phyloP scores from a whole-genome alignment of 257 asterid species.

The Haberlea rhodopensis region DNA sequence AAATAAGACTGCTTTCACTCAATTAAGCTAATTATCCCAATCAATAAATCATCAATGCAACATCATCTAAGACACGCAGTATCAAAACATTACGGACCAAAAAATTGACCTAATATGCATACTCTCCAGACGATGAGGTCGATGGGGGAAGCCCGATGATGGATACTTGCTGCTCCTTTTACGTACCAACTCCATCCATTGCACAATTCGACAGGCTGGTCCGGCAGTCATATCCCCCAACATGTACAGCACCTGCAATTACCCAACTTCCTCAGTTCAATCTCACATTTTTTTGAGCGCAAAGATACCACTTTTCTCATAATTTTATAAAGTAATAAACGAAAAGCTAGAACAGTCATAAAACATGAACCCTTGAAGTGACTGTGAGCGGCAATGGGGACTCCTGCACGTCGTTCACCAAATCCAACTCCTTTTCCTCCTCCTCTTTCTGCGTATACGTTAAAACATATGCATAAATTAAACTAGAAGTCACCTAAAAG shows the following conservation, averaged over 20 bases:
- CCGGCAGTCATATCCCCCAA: conserved; percentile 95
- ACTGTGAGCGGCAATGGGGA: conserved; percentile 90
- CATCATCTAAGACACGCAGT: background rate
- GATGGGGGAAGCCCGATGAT: conserved; percentile 85
- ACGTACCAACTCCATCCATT: conserved; percentile 99
- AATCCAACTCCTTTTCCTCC: conserved; percentile 71
- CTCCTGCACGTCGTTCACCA: conserved; percentile 64
- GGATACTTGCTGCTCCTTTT: conserved; percentile 80
- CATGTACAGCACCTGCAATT: conserved; percentile 87
- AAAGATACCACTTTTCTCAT: background rate
- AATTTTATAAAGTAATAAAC: background rate
- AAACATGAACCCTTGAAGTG: conserved; percentile 71
- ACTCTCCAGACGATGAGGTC: conserved; percentile 52
- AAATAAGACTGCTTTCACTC: background rate
- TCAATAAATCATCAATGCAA: conserved; percentile 10
- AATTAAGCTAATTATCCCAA: conserved; percentile 8
- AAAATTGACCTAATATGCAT: conserved; percentile 69
- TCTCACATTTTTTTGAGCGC: background rate
- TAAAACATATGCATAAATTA: conserved; percentile 5
- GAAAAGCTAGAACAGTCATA: background rate
- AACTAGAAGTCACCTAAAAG: too few relatives aligned
- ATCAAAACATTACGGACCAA: conserved; percentile 5
- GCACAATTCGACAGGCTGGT: conserved; percentile 85
- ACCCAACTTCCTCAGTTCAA: conserved; percentile 19
- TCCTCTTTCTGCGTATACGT: conserved; percentile 75